Evolutionary conservation across 176 grass and related monocot species (phyloP).

Genomic region (Triticum monococcum): DNA sequence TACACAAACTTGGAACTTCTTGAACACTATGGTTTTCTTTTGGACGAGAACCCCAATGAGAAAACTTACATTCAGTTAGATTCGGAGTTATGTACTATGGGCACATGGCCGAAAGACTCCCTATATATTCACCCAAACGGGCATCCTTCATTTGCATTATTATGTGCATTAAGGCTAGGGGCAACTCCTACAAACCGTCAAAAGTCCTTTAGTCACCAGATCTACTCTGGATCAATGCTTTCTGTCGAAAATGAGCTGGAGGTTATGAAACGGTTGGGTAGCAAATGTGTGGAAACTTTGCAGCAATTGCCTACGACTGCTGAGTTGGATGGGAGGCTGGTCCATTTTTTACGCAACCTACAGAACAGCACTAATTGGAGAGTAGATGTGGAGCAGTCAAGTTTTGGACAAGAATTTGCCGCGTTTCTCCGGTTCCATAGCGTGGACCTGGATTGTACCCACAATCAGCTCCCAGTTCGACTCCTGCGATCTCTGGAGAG

Average conservation of each 20-base stretch:
- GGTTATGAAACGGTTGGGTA: conserved; percentile 71
- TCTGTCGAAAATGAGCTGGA: conserved; percentile 75
- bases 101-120: conserved; percentile 61
- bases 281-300: conserved; percentile 55
- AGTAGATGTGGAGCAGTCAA: conserved; percentile 19
- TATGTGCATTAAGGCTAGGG: conserved; percentile 73
- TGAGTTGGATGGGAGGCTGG: conserved; percentile 57
- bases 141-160: conserved; percentile 68
- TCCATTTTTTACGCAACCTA: conserved; percentile 41
- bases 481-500: conserved; percentile 58
- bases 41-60: conserved; percentile 78
- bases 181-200: conserved; percentile 41
- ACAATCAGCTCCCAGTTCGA: conserved; percentile 32
- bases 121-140: conserved; percentile 80
- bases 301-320: conserved; percentile 43
- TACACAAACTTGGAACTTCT: conserved; percentile 89
- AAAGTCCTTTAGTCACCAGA: conserved; percentile 45
- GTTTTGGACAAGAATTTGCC: conserved; percentile 39
- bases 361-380: conserved; percentile 35
- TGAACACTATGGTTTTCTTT: conserved; percentile 92
- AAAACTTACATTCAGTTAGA: conserved; percentile 79
- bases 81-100: conserved; percentile 45
- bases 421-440: conserved; percentile 45
- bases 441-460: conserved; percentile 34
- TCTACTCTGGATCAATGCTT: conserved; percentile 66